Base-by-base conservation (phyloP, 2,329 filamentous ascomycete species). In the Aspergillus persii region DNA sequence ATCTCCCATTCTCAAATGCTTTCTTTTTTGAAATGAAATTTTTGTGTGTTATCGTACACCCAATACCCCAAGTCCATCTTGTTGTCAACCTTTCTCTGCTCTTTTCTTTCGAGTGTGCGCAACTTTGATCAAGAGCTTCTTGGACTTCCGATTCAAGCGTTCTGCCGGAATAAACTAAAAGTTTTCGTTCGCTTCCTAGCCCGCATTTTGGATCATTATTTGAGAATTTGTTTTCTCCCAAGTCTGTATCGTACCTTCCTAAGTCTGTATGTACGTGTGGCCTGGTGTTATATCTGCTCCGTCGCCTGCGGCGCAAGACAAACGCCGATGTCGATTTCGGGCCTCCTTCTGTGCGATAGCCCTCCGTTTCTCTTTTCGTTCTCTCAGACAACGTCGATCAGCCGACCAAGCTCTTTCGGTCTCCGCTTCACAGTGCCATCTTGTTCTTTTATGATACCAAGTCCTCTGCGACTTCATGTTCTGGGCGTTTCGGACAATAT, bases 61-160 rank as follows among this genome's bases (percentile, higher is more conserved):
- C 71, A 76, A 77, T 77, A 77, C 75, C 76, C 75, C 73, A 72
- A 74, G 70, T 74, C 69, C 70, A 71, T 68, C 65, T 68, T 69
- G 67, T 71, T 72, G 68, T 70, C 69, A 66, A 71, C 60, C 70
- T 66, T 69, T 61, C 56, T 66, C 63, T 69, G 60, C 61, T 68
- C 57, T 61, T 62, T 62, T 65, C 64, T 63, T 67, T 61, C 67
- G 67, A 69, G 67, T 71, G 66, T 73, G 66, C 66, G 62, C 63
- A 63, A 64, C 63, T 69, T 62, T 65, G 61, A 66, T 68, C 66
- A 56, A 69, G 62, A 70, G 62, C 65, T 67, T 61, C 61, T 74
- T 73, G 70, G 69, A 67, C 63, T 71, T 66, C 63, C 65, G 62
- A 68, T 67, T 70, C 62, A 61, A 68, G 64, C 64, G 63, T 68